Percentiles rank a stretch among this genome's conserved stretches.
phyloP scores from a whole-genome alignment of 2,329 filamentous ascomycete genomes.

The Colletotrichum tropicale region DNA sequence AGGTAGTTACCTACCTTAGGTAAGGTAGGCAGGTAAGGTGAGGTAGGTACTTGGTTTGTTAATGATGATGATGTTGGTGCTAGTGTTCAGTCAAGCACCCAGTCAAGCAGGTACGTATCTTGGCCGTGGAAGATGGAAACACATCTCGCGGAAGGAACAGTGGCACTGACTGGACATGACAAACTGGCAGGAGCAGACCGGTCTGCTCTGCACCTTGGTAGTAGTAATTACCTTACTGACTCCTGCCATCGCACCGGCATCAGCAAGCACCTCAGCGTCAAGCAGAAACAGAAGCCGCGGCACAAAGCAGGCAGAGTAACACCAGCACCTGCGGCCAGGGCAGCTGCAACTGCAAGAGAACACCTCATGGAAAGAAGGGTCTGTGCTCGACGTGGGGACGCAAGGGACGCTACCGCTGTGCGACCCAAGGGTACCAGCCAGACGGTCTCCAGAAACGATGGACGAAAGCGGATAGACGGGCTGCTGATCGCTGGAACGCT shows the following conservation, averaged over 20 bases:
- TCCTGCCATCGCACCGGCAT: not conserved
- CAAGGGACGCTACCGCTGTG: slow-evolving; percentile 21
- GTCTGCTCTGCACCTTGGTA: not conserved
- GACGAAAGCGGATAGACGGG: slow-evolving; percentile 17
- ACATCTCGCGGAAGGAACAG: not conserved
- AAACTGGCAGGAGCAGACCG: not conserved
- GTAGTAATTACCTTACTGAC: not conserved
- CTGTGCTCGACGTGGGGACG: slow-evolving; percentile 27
- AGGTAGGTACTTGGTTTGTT: not conserved
- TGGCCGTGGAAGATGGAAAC: not conserved
- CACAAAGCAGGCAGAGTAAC: not conserved
- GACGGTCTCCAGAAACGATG: slow-evolving; percentile 22
- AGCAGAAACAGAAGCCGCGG: not conserved
- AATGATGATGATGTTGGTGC: not conserved
- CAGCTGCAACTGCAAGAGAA: not conserved
- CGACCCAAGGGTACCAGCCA: slow-evolving; percentile 27
- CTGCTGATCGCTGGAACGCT: slow-evolving; percentile 16
- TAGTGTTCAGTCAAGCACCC: not conserved
- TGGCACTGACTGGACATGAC: not conserved
- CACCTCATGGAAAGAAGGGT: slow-evolving; percentile 11
- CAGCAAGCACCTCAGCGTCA: not conserved
- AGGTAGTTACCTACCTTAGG: not conserved
- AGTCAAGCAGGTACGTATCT: not conserved
- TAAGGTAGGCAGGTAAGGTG: not conserved
- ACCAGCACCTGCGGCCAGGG: not conserved